Evolutionary conservation across 2,329 filamentous ascomycete genomes (phyloP), one percentile per base, ranked within the genome.

Genomic region (Beauveria scarabaeidicola): DNA sequence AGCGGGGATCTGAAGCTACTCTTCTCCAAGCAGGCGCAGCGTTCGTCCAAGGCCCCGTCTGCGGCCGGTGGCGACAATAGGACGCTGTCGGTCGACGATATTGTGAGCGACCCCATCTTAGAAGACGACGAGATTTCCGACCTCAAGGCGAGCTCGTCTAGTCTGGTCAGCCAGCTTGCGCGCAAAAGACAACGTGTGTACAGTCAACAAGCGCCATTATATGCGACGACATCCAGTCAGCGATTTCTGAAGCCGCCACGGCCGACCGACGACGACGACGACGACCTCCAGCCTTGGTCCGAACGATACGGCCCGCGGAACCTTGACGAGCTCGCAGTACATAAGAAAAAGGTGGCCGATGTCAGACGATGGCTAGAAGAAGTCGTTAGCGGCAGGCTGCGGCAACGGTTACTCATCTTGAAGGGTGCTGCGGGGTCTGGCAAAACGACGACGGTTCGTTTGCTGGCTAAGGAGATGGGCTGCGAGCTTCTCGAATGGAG

Each of bases 321-420:
- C 65, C 72, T 97, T 13, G 86, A 91, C 17, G 93, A 97, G 74
- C 77, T 99, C 50, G 93, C 89, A 0, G 93, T 99, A 19, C 92
- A 99, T 72, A 97, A 95, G 77, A 94, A 84, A 67, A 99, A 99
- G 72, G 89, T 97, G 6, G 75, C 84, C 2, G 92, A 97, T 73
- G 92, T 97, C 50, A 83, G 86, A 61, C 80, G 76, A 61, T 97
- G 94, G 92, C 76, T 99, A 38, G 84, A 89, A 47, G 83, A 87
- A 68, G 89, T 91, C 19, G 81, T 91, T 63, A 72, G 74, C 27
- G 89, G 90, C 17, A 77, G 78, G 41, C 74, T 82, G 71, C 78
- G 82, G 61, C 85, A 96, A 77, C 83, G 89, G 62, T 70, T 97
- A 60, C 80, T 97, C 60, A 79, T 99, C 29, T 78, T 99, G 47